phyloP scores from a whole-genome alignment of 1,284 basidiomycete genomes.

The Wallemia ichthyophaga region DNA sequence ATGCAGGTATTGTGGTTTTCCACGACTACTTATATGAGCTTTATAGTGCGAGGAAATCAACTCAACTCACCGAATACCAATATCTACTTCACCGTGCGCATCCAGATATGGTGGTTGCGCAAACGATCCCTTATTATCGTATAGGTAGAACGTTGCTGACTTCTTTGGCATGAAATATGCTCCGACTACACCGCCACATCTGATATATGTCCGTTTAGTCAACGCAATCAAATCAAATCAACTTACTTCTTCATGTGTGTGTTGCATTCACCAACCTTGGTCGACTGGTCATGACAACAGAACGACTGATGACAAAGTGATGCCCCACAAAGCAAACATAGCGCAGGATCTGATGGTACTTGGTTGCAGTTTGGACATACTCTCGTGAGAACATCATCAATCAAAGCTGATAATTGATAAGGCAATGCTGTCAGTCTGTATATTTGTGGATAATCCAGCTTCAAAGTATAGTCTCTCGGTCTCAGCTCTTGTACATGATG shows the following conservation, averaged over 20 bases:
- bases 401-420: constrained; percentile 14
- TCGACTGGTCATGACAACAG: constrained; percentile 15
- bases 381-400: constrained; percentile 13
- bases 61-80: constrained; percentile 12
- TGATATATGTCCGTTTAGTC: constrained; percentile 3
- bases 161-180: constrained; percentile 17
- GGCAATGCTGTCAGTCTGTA: constrained; percentile 18
- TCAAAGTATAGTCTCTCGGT: neutral
- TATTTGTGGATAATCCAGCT: constrained; percentile 16
- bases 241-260: constrained; percentile 17
- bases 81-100: constrained; percentile 19
- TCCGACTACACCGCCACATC: constrained; percentile 16
- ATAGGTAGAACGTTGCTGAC: constrained; percentile 16
- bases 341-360: constrained; percentile 15
- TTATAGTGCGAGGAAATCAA: neutral
- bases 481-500: neutral
- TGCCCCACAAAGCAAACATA: constrained; percentile 19
- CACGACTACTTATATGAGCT: neutral
- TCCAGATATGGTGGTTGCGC: constrained; percentile 18
- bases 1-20: constrained; percentile 15
- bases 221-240: neutral
- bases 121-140: constrained; percentile 17
- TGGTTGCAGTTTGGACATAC: constrained; percentile 15
- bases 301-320: constrained; percentile 18
- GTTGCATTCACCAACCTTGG: constrained; percentile 17